Conservation (phyloP, 1,284 basidiomycete genomes). For the Polyporus tsugae region DNA sequence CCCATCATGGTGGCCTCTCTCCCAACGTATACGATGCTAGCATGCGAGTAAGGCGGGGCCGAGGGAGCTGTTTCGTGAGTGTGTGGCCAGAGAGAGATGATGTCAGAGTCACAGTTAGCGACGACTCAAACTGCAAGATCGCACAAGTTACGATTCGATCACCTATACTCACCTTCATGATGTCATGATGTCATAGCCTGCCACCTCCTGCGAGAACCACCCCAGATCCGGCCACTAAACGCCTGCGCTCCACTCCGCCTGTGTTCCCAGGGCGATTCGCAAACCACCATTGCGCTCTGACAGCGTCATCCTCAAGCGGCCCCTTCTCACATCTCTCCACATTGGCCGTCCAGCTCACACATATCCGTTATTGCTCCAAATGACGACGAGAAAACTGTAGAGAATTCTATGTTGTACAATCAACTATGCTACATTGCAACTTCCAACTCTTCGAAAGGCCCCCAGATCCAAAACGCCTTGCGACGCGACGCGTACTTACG, state of each 20-base stretch:
- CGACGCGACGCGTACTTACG: background rate
- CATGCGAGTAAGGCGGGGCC: background rate
- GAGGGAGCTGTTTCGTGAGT: constrained; percentile 21
- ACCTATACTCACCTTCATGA: constrained; percentile 30
- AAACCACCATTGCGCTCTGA: background rate
- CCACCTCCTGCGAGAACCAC: constrained; percentile 14
- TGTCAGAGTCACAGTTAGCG: constrained; percentile 22
- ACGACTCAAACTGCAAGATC: constrained; percentile 23
- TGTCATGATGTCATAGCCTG: constrained; percentile 31
- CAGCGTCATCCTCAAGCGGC: background rate
- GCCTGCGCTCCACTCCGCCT: constrained; percentile 7
- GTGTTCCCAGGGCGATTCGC: background rate
- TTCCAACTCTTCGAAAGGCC: background rate
- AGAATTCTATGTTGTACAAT: background rate
- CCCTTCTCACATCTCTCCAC: background rate
- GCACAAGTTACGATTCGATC: constrained; percentile 24
- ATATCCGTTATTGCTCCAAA: background rate
- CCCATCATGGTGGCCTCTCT: background rate
- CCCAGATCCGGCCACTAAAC: constrained; percentile 11
- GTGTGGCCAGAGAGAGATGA: constrained; percentile 27
- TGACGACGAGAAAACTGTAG: background rate
- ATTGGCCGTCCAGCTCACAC: background rate
- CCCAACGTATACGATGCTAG: background rate
- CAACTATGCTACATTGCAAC: background rate
- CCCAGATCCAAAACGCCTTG: background rate